These are phyloP conservation scores for Eutrema heterophyllum DNA, from an alignment of 345 rosid species.

Conservation along the genomic window DNA sequence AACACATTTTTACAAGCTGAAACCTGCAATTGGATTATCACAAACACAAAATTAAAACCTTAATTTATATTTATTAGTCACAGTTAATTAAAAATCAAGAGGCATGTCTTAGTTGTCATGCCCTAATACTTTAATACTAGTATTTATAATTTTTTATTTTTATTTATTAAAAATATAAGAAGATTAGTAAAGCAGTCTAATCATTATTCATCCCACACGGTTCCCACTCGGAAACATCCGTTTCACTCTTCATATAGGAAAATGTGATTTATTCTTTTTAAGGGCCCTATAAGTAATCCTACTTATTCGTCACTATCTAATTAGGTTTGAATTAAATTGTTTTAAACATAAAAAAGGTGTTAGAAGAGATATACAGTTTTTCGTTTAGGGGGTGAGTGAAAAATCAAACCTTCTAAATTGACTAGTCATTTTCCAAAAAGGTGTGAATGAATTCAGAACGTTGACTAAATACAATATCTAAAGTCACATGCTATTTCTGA, in stretches of 20 bases:
- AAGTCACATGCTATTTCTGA: constrained; percentile 31
- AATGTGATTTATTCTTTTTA: constrained; percentile 22
- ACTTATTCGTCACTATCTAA: constrained; percentile 17
- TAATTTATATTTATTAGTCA: background rate
- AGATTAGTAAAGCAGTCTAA: constrained; percentile 1
- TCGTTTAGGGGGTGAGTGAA: background rate
- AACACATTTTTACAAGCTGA: constrained; percentile 82
- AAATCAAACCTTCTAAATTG: constrained; percentile 27
- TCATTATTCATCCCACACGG: constrained; percentile 29
- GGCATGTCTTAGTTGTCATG: constrained; percentile 11
- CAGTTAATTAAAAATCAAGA: background rate
- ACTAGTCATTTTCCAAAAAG: constrained; percentile 21
- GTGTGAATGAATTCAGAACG: background rate
- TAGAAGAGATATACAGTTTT: background rate
- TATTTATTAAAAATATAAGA: background rate
- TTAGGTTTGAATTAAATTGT: constrained; percentile 20
- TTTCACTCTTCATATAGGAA: constrained; percentile 1
- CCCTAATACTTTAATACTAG: constrained; percentile 1
- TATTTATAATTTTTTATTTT: background rate
- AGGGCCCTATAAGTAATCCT: constrained; percentile 5
- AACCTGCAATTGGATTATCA: constrained; percentile 44
- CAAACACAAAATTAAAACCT: background rate
- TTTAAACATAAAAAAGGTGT: background rate
- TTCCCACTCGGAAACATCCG: constrained; percentile 32
- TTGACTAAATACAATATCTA: constrained; percentile 17